Conservation (phyloP, 306 rosid species). For the Vigna angularis region DNA sequence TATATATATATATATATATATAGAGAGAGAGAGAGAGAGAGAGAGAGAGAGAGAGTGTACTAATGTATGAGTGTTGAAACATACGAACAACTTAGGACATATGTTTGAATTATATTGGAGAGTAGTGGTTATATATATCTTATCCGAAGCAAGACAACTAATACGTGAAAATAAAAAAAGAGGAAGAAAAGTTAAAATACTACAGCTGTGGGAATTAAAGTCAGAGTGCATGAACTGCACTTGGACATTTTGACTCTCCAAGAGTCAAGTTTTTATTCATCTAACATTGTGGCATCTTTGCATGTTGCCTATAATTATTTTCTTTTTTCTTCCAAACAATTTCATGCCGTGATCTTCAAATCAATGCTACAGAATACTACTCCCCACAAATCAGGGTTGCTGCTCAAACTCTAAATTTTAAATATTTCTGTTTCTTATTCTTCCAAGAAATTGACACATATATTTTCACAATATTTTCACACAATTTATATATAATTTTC, state of each 20-base stretch:
- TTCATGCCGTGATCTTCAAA: not conserved
- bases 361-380: not conserved
- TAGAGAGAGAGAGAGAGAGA: too few relatives aligned
- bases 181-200: not conserved
- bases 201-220: slow-evolving; percentile 9
- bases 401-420: too few relatives aligned
- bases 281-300: slow-evolving; percentile 35
- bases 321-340: not conserved
- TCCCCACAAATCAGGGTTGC: too few relatives aligned
- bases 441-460: too few relatives aligned
- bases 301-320: slow-evolving; percentile 22
- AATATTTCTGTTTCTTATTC: too few relatives aligned
- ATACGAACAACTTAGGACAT: not conserved
- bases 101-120: not conserved
- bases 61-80: not conserved
- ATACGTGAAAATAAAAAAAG: slow-evolving; percentile 11
- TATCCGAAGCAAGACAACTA: slow-evolving; percentile 30
- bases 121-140: not conserved
- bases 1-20: too few relatives aligned
- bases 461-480: too few relatives aligned
- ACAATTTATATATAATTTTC: too few relatives aligned
- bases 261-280: slow-evolving; percentile 34
- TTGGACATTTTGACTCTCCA: slow-evolving; percentile 34
- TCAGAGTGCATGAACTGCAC: slow-evolving; percentile 33
- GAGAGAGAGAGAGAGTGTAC: too few relatives aligned